phyloP scores from a whole-genome alignment of 495 filamentous ascomycete genomes.

The Penicillium psychrofluorescens region DNA sequence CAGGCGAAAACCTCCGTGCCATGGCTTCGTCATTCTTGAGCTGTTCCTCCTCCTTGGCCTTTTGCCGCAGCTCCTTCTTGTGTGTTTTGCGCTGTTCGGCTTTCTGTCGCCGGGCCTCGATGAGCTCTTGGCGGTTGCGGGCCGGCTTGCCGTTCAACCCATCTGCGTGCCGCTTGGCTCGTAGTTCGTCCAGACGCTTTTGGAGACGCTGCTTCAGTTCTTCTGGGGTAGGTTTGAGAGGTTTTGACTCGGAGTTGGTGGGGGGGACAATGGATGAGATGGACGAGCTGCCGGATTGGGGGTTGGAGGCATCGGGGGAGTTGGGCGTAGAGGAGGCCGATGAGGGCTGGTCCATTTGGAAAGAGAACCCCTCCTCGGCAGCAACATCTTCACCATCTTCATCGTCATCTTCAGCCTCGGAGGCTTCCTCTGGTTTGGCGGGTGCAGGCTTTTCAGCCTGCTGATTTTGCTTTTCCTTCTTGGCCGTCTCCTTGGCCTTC shows the following conservation, averaged over 20 bases:
- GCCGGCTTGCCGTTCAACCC: constrained; percentile 71
- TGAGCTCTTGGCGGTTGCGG: constrained; percentile 76
- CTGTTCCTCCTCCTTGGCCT: constrained; percentile 70
- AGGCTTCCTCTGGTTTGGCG: constrained; percentile 12
- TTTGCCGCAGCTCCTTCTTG: constrained; percentile 71
- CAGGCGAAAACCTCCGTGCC: constrained; percentile 44
- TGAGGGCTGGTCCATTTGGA: constrained; percentile 33
- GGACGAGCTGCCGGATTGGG: constrained; percentile 60
- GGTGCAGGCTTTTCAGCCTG: constrained; percentile 28
- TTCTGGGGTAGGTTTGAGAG: constrained; percentile 52
- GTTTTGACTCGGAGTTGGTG: constrained; percentile 32
- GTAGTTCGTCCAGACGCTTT: constrained; percentile 73
- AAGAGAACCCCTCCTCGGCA: constrained; percentile 37
- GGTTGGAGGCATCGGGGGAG: constrained; percentile 56
- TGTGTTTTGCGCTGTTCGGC: constrained; percentile 76
- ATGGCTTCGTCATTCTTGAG: constrained; percentile 61
- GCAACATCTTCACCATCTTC: constrained; percentile 21
- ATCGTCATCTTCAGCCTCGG: constrained; percentile 26
- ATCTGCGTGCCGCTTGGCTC: constrained; percentile 75
- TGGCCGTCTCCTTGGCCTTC: constrained; percentile 40
- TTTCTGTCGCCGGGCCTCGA: constrained; percentile 81
- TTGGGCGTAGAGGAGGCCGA: constrained; percentile 48
- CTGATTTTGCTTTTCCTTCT: constrained; percentile 30
- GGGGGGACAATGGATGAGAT: constrained; percentile 62
- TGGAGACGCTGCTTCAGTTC: constrained; percentile 67